Base-by-base conservation (phyloP, 2,329 filamentous ascomycete species). In the Torrubiella hemipterigena region DNA sequence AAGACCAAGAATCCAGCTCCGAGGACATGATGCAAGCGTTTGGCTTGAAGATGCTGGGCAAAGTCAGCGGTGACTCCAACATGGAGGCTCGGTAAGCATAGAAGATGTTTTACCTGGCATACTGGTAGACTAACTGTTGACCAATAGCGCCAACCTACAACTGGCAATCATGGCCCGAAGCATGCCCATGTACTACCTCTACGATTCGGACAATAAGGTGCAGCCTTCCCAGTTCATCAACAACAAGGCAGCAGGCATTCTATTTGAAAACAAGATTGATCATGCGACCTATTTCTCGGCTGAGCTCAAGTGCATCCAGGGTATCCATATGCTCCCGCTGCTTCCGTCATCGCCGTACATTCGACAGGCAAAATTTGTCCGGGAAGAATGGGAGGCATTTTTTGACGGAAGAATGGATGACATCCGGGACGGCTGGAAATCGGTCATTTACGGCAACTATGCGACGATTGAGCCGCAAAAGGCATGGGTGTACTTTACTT, bases 191-290 rank as follows among this genome's bases (percentile, higher is more conserved):
- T 95, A 96, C 61, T 95, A 93, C 59, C 71, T 94, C 29, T 81
- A 93, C 62, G 65, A 68, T 6, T 63, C 56, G 23, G 61, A 69
- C 54, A 94, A 94, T 53, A 64, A 56, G 31, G 56, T 67, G 13
- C 73, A 94, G 45, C 89, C 89, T 0, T 43, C 65, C 1, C 61
- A 77, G n/a, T 94, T 93, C 50, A 76, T 83, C 39, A 71, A 63
- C 25, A 96, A 96, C 64, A 86, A 81, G 55, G 73, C 68, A 22
- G 65, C 67, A 3, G 73, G 73, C 6, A 78, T 78, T 40, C 51
- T 93, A 7, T 96, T 95, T 47, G 89, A 96, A 58, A 95, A 95
- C 63, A 96, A 96, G 58, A 70, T 86, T 32, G 84, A 96, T 52
- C 85, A 95, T 55, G 80, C 81, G 4, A 95, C 89, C 1, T 95